Base-by-base conservation (phyloP, 352 stramenopile genomes). In the Ophiocytium majus region DNA sequence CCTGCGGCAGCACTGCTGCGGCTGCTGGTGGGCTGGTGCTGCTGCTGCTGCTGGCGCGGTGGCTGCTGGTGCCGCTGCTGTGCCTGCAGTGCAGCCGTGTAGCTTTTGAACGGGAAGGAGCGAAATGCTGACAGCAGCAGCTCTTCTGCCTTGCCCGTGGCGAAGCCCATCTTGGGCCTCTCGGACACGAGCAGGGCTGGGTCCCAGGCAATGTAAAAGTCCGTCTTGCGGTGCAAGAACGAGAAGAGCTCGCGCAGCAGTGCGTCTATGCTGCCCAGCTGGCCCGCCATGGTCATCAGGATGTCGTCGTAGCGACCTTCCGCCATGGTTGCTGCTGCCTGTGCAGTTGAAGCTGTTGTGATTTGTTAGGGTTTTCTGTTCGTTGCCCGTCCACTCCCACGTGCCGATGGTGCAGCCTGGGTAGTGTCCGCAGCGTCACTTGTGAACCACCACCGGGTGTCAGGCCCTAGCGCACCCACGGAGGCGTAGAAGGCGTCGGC, bases 211-310 rank as follows among this genome's bases (percentile, higher is more conserved):
- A 94, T 88, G 86, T 96, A 96, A 87, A 96, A 95, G 88, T 96
- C 93, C 5, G 93, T 96, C 57, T 92, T 89, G 10, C 92, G 90
- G 90, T 96, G 86, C 50, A 96, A 86, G 89, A 96, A 96, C 10
- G 86, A 91, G 82, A 96, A 96, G 85, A 96, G 90, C 9, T 74
- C 76, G 0, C 84, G 71, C 0, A 93, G 80, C 76, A 93, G 79
- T 31, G 78, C 63, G 64, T 92, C 79, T 1, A 92, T 83, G 35
- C 87, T 85, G 63, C 88, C 89, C 35, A 80, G 37, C 75, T 87
- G 82, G 31, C 86, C 66, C 14, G 90, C 89, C 79, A 90, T 50
- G 23, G 63, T 80, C 79, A 80, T 81, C 14, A 91, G 86, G 0
- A 90, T 71, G 37, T 91, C 88, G 64, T 91, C 89, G 66, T 84